These are phyloP conservation scores for Rhododendron simsii DNA, from an alignment of 148 eudicot genomes.

Conservation along the genomic window DNA sequence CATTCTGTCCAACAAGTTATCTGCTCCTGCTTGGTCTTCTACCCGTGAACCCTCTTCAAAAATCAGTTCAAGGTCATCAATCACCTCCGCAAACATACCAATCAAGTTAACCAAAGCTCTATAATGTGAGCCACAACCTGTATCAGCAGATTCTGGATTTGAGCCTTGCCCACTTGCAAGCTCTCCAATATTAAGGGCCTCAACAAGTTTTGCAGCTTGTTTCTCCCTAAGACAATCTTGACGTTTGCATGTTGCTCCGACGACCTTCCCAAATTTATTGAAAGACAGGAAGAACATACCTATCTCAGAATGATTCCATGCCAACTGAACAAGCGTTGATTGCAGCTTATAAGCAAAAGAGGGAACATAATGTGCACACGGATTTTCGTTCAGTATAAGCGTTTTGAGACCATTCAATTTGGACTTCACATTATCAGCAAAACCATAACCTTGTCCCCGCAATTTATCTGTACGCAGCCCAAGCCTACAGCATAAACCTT, in stretches of 20 bases:
- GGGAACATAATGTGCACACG: neutral
- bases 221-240: neutral
- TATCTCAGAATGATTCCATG: neutral
- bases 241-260: neutral
- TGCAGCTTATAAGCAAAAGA: neutral
- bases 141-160: neutral
- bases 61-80: neutral
- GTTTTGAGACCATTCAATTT: neutral
- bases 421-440: neutral
- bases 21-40: neutral
- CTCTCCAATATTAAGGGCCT: neutral
- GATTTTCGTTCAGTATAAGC: neutral
- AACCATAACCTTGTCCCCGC: neutral
- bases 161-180: neutral
- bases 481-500: neutral
- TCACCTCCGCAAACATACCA: neutral
- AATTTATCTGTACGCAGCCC: neutral
- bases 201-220: neutral
- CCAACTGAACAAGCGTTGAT: neutral
- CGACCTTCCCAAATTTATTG: neutral
- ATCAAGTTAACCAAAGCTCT: neutral
- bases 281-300: neutral
- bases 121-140: neutral
- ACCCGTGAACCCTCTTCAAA: neutral
- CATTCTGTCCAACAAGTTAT: neutral